Evolutionary conservation across 1,139 yeast genomes (phyloP), one percentile per base, ranked within the genome.

Genomic region (Petasospora fabianii): DNA sequence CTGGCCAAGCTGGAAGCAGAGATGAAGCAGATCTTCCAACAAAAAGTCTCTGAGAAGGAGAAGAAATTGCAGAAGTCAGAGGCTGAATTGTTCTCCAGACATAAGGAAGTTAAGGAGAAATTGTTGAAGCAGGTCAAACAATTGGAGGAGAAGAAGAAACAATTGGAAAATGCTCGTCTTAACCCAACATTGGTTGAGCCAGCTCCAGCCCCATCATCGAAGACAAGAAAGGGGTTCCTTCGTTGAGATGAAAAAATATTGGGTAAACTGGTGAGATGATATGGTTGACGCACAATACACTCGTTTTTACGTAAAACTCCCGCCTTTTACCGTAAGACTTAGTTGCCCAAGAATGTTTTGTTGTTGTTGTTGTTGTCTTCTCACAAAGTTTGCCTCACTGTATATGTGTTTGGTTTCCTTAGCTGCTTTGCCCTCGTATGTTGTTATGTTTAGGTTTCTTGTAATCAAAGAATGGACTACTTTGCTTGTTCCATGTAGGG

Each of bases 1-100:
- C 74, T 94, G 55, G 83, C 92, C 44, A 88, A 87, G 69, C 80
- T 94, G 84, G 98, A 94, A 68, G 77, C 88, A 27, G 97, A 92
- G 67, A 88, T 94, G 97, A 90, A 92, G 70, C 75, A 82, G 20
- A 96, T 94, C 42, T 94, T 94, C 79, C 96, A 90, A 67, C 95
- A 86, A 61, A 94, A 92, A 70, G 98, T 94, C 28, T 73, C 84
- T 43, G 97, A 90, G 66, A 94, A 94, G 80, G 99, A 94, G 66
- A 86, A 88, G 74, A 90, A 90, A 69, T 77, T 94, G 62, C 96
- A 90, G 70, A 86, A 90, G 68, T 87, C 97, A 35, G 98, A 94
- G 68, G 95, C 96, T 42, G 98, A 94, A 65, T 76, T 94, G 59
- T 92, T 92, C 63, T 79, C 95, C 29, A 81, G 95, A 64, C 98